A percentile compares a stretch with the other conserved stretches of the same genome.
Conservation (phyloP, 768 basidiomycete genomes). For the Polyporus arcularius region DNA sequence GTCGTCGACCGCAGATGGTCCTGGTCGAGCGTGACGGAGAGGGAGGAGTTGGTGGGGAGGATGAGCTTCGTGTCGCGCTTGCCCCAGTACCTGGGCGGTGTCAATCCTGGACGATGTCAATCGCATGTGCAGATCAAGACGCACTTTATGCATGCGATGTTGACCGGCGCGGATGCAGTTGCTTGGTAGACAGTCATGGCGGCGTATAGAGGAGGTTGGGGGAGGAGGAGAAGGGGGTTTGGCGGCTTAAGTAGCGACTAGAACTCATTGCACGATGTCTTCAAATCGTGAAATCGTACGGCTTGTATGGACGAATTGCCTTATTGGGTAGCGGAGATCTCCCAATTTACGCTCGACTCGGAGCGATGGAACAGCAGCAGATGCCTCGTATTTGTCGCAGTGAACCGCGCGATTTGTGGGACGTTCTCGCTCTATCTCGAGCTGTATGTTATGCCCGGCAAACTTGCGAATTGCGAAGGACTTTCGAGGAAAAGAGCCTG, state of each 20-base stretch:
- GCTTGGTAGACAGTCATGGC: slow-evolving; percentile 74
- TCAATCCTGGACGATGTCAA: slow-evolving; percentile 6
- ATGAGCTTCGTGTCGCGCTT: slow-evolving; percentile 96
- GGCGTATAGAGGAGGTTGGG: slow-evolving; percentile 11
- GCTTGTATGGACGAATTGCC: slow-evolving; percentile 14
- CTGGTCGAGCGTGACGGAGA: slow-evolving; percentile 97
- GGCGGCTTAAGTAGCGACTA: slow-evolving; percentile 17
- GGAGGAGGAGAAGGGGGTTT: not conserved
- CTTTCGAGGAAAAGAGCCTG: not conserved
- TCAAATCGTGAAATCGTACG: slow-evolving; percentile 27
- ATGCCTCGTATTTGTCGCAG: not conserved
- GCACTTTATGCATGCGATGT: slow-evolving; percentile 98
- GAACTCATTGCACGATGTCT: slow-evolving; percentile 25
- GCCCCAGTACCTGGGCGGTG: slow-evolving; percentile 85
- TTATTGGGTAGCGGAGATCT: slow-evolving; percentile 15
- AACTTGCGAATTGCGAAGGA: too few species aligned
- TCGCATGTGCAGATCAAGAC: slow-evolving; percentile 3
- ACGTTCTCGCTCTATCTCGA: too few species aligned
- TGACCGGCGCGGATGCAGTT: slow-evolving; percentile 91
- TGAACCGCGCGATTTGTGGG: too few species aligned
- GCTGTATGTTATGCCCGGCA: too few species aligned
- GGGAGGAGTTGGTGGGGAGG: slow-evolving; percentile 94
- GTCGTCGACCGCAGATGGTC: slow-evolving; percentile 95
- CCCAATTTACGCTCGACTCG: not conserved
- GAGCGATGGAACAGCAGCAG: not conserved